Evolutionary conservation across 345 rosid genomes (phyloP), one percentile per base, ranked within the genome.

Genomic region (Pistacia atlantica): DNA sequence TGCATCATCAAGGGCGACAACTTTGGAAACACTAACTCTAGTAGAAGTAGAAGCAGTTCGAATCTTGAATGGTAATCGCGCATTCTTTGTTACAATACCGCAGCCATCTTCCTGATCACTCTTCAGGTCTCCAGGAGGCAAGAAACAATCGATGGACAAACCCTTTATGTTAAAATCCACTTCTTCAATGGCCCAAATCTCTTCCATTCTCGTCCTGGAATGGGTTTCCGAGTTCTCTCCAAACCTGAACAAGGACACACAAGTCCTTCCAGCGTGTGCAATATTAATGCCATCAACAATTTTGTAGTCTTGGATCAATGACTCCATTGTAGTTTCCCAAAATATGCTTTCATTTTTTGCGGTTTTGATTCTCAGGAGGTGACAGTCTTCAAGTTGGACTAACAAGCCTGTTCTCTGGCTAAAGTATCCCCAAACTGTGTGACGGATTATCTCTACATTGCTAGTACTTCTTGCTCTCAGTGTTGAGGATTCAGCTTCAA

Each of bases 321-420:
- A 92, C 28, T 92, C 97, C 98, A 96, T 93, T 49, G 93, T 88
- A 1, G 99, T 96, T 85, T 96, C 93, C 98, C 99, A 96, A 49
- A 85, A 92, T 20, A 96, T 78, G 84, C 87, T 84, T 72, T 86
- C 87, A 12, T 72, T 84, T 14, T 84, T 86, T 10, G 84, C 57
- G 38, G 93, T 66, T 82, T 87, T 88, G 76, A 96, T 91, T 73
- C 92, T 77, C 9, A 96, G 85, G 11, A 93, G 89, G 64, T 96
- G 97, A 38, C 93, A 89, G 76, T 96, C 99, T 68, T 96, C 93
- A 2, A 96, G 80, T 16, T 86, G 95, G 72, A 89, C 84, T 0
- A 96, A 20, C 51, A 96, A 88, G 38, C 99, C 99, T 28, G 97
- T 93, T 86, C 87, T 89, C 59, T 96, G 99, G 84, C 98, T 91